Percentiles rank a stretch among this genome's conserved stretches.
Conservation (phyloP, 2,329 filamentous ascomycete genomes). For the Aspergillus sergii region DNA sequence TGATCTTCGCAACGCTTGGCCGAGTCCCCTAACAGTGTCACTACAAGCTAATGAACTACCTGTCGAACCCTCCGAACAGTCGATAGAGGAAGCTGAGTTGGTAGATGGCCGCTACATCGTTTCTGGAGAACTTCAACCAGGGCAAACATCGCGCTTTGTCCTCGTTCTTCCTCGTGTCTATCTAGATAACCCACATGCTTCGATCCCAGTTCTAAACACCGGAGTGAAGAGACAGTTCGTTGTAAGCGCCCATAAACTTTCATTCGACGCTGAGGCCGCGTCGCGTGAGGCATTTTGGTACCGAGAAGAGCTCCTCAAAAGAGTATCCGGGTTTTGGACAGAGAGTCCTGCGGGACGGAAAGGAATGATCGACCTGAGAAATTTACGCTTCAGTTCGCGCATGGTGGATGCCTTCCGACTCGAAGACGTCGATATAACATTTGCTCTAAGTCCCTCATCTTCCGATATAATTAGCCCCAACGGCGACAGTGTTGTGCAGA, state of each 20-base stretch:
- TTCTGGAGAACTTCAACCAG: conserved; percentile 56
- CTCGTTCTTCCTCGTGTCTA: conserved; percentile 76
- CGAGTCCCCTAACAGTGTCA: conserved; percentile 70
- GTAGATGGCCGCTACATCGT: conserved; percentile 33
- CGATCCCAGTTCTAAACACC: conserved; percentile 78
- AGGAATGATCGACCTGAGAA: conserved; percentile 75
- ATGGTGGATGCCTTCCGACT: conserved; percentile 85
- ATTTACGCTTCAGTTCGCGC: conserved; percentile 69
- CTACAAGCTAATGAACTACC: conserved; percentile 51
- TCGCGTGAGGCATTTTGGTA: conserved; percentile 90
- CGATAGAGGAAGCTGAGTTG: conserved; percentile 20
- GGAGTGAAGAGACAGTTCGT: conserved; percentile 90
- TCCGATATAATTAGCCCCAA: conserved; percentile 16
- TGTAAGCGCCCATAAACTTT: conserved; percentile 76
- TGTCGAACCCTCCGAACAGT: conserved; percentile 8
- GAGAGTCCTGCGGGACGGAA: conserved; percentile 59
- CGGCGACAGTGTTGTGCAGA: conserved; percentile 37
- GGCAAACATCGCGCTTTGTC: conserved; percentile 71
- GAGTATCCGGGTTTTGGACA: conserved; percentile 72
- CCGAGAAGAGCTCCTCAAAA: conserved; percentile 75
- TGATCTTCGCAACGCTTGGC: conserved; percentile 89
- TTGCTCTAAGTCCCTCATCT: conserved; percentile 46
- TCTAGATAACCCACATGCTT: conserved; percentile 72
- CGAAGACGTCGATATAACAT: conserved; percentile 71
- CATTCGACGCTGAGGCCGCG: conserved; percentile 75